Base-by-base conservation (phyloP, 257 asterid species). In the Verbascum thapsus region DNA sequence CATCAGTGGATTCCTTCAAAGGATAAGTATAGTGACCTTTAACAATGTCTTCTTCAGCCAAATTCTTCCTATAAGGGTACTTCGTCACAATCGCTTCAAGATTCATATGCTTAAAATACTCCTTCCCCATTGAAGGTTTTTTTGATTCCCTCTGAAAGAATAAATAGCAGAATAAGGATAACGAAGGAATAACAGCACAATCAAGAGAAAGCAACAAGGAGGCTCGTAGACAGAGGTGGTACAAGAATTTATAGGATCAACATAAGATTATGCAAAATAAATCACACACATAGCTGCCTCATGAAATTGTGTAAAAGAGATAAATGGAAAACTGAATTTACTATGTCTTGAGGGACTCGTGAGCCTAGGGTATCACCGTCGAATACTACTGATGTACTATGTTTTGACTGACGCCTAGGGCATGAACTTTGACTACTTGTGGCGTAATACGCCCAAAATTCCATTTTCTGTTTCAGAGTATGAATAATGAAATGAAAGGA, bases 81-180 rank as follows among this genome's bases (percentile, higher is more conserved):
- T 82, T 90, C 18, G 79, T 77, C 66, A 94, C 90, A 54, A 94
- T 78, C 42, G 81, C 81, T 74, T 86, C 99, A 79, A 94, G 96
- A 82, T 75, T 83, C 96, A 81, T 87, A 72, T 90, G 79, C 74
- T 72, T 84, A 67, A 90, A 94, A 72, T 94, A 94, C 83, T 94
- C 99, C 91, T 94, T 94, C 48, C 99, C 99, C 19, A 90, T 72
- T 61, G 81, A 72, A 35, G 99, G 99, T 73, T 84, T 90, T 74
- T 79, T 82, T 23, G 82, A 77, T 73, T 94, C 96, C 86, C 96
- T 85, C 99, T 94, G 84, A 73, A 56, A 61, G 52, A 58, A 56
- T 58, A 45, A 63, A 72, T 40, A 53, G 71, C 42, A 65, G 50
- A 54, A 50, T 10, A 17, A 68, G 15, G 64, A 60, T 52, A 50